Percentiles rank a stretch among this genome's conserved stretches.
These are phyloP conservation scores for Leccinum rimulosum DNA, from an alignment of 768 basidiomycete genomes.

Conservation along the genomic window DNA sequence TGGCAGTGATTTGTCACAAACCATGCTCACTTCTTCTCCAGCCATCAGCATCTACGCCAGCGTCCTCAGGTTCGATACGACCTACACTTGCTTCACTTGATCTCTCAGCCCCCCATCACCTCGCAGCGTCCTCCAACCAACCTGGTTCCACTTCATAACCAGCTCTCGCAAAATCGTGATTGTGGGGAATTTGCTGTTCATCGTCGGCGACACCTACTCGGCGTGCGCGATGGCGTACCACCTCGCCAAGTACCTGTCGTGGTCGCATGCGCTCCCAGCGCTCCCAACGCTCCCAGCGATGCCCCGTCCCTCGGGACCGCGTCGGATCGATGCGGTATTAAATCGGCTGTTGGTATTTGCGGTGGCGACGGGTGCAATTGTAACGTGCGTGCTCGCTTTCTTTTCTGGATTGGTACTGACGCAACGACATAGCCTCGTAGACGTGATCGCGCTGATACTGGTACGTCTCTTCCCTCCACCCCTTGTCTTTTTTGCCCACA, in stretches of 20 bases:
- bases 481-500: not conserved
- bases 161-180: slow-evolving; percentile 8
- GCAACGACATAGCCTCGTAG: slow-evolving; percentile 17
- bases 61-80: slow-evolving; percentile 17
- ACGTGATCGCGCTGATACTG: slow-evolving; percentile 24
- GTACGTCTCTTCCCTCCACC: slow-evolving; percentile 12
- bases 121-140: slow-evolving; percentile 1
- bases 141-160: slow-evolving; percentile 12
- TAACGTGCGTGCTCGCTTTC: slow-evolving; percentile 15
- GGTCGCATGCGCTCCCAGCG: not conserved
- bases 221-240: slow-evolving; percentile 23
- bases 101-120: not conserved
- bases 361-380: slow-evolving; percentile 27
- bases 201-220: slow-evolving; percentile 23
- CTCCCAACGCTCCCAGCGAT: not conserved
- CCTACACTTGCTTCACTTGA: not conserved
- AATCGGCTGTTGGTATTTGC: slow-evolving; percentile 24
- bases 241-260: slow-evolving; percentile 15
- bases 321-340: slow-evolving; percentile 22
- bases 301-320: not conserved
- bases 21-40: not conserved
- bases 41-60: slow-evolving; percentile 15
- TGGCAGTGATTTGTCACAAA: not conserved
- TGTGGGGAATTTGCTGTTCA: slow-evolving; percentile 24
- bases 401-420: not conserved